phyloP scores from a whole-genome alignment of 1,284 basidiomycete genomes.

The Cryptococcus neoformans region DNA sequence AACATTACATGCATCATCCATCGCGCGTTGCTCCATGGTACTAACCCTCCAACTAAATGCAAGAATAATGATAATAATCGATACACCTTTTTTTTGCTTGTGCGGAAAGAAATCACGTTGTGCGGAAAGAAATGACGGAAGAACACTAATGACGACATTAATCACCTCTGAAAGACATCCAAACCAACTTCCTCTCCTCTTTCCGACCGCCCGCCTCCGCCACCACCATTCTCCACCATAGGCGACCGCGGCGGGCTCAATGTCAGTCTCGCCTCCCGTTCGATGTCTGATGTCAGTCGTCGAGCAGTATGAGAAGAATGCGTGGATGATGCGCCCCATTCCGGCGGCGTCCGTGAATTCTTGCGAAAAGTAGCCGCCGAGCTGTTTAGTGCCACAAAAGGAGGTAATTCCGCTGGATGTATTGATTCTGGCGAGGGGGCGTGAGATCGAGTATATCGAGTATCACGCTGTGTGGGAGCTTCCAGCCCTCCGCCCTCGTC shows the following conservation, averaged over 20 bases:
- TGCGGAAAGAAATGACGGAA: too few relatives aligned
- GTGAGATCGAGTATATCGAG: not conserved
- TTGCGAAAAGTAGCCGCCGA: too few relatives aligned
- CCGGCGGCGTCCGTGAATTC: not conserved
- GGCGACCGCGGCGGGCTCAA: constrained; percentile 15
- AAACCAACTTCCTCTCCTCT: constrained; percentile 4
- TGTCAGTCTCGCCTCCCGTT: constrained; percentile 12
- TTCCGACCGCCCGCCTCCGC: not conserved
- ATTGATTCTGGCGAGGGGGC: constrained; percentile 1
- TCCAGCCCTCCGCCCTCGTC: not conserved
- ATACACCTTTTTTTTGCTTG: too few relatives aligned
- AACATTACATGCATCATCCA: too few relatives aligned
- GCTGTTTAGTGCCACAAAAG: too few relatives aligned
- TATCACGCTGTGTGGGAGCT: not conserved
- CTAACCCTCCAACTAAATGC: too few relatives aligned
- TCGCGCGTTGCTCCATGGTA: too few relatives aligned
- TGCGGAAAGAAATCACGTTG: too few relatives aligned
- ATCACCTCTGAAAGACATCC: not conserved
- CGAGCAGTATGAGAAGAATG: not conserved
- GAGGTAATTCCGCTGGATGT: constrained; percentile 1
- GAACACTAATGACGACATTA: too few relatives aligned
- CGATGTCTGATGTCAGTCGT: constrained; percentile 3
- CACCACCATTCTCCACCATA: not conserved
- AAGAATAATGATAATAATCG: too few relatives aligned
- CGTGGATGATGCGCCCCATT: not conserved